These are phyloP conservation scores for Eucalyptus tenuipes DNA, from an alignment of 345 rosid species.

Conservation along the genomic window DNA sequence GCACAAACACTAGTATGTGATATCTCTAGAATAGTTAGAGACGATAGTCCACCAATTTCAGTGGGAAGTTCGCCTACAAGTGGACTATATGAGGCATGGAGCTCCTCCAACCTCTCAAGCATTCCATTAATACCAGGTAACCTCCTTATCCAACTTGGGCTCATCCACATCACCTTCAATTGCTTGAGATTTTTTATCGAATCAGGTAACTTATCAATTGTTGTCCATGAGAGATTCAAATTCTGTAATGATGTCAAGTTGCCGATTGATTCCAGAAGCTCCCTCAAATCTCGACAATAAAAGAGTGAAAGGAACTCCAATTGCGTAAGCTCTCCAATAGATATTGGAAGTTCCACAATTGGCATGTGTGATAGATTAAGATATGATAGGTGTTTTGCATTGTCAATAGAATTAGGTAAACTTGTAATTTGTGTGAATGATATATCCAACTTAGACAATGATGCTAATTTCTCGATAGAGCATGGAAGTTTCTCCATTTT, in stretches of 20 bases:
- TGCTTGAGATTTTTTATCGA: neutral
- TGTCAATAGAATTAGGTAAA: neutral
- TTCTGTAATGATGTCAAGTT: accelerated
- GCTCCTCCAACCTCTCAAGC: neutral
- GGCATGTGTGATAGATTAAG: accelerated
- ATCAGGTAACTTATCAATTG: neutral
- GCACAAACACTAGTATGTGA: neutral
- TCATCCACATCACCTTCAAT: accelerated
- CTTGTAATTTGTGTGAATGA: accelerated
- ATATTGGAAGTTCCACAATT: neutral
- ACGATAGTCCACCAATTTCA: neutral
- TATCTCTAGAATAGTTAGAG: neutral
- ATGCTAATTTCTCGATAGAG: neutral
- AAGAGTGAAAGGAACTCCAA: accelerated
- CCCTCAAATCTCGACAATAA: accelerated
- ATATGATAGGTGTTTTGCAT: too few relatives aligned
- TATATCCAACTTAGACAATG: neutral
- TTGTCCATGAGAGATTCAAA: accelerated
- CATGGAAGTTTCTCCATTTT: neutral
- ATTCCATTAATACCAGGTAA: neutral
- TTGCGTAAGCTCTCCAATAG: neutral
- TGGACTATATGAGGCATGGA: accelerated
- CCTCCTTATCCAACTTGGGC: neutral
- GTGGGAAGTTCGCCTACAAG: neutral
- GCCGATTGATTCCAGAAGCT: neutral